phyloP scores from a whole-genome alignment of 2,329 filamentous ascomycete species.

The Fulvia fulva region DNA sequence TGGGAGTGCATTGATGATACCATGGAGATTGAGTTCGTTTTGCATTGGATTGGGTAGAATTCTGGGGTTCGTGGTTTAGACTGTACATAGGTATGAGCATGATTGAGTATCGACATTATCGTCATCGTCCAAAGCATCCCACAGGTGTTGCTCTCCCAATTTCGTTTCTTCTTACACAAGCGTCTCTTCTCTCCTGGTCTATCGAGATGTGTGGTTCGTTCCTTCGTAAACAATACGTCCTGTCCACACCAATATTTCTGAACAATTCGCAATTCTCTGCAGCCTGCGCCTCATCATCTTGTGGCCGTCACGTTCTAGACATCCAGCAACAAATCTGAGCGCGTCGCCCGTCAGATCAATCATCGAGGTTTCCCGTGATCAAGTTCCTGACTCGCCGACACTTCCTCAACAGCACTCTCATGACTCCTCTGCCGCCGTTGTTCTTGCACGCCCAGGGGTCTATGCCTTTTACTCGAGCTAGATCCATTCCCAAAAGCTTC shows the following conservation, averaged over 20 bases:
- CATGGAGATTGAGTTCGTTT: background rate
- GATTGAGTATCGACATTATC: background rate
- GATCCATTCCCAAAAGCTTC: constrained; percentile 23
- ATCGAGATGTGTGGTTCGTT: background rate
- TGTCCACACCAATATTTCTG: too few species aligned
- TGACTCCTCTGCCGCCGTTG: background rate
- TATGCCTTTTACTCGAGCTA: constrained; percentile 10
- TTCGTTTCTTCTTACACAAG: background rate
- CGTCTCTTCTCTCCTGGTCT: background rate
- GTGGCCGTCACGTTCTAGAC: too few species aligned
- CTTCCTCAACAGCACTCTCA: background rate
- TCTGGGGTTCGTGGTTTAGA: background rate
- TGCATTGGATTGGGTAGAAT: background rate
- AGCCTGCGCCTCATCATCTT: too few species aligned
- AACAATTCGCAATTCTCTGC: background rate
- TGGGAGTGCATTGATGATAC: background rate
- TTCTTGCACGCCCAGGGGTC: constrained; percentile 3
- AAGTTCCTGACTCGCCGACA: background rate
- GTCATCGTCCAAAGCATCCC: background rate
- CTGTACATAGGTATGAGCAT: background rate
- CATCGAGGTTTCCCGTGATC: background rate
- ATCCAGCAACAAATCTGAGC: too few species aligned
- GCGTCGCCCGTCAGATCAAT: background rate
- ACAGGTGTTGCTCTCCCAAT: background rate
- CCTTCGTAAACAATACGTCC: background rate